These are phyloP conservation scores for Opeltia flavorubescens DNA, from an alignment of 495 filamentous ascomycete genomes.

Conservation along the genomic window DNA sequence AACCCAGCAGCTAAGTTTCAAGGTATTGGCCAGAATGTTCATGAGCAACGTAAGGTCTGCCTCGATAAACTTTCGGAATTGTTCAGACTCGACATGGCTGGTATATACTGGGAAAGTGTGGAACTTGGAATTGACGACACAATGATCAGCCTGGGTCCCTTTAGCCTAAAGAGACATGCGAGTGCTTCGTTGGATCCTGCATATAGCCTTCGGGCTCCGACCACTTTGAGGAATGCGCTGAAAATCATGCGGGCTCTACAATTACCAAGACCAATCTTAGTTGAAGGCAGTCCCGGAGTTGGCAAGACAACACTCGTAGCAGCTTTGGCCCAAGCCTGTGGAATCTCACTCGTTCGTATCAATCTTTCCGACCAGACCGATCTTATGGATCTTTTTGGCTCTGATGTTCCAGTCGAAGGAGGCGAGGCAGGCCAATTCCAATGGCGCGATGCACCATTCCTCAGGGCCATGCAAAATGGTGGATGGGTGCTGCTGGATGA, in stretches of 20 bases:
- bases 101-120: constrained; percentile 45
- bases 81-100: constrained; percentile 43
- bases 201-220: constrained; percentile 76
- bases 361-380: constrained; percentile 98
- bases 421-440: constrained; percentile 74
- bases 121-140: constrained; percentile 31
- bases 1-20: constrained; percentile 79
- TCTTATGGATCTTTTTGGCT: constrained; percentile 92
- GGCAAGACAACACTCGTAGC: constrained; percentile 90
- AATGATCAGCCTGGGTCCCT: constrained; percentile 53
- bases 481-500: constrained; percentile 96
- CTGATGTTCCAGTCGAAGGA: constrained; percentile 88
- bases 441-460: constrained; percentile 91
- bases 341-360: constrained; percentile 73
- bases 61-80: constrained; percentile 57
- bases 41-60: constrained; percentile 53
- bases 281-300: constrained; percentile 93
- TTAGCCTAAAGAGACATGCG: constrained; percentile 42
- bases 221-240: constrained; percentile 79
- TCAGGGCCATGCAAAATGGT: constrained; percentile 89
- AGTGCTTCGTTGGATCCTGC: constrained; percentile 36
- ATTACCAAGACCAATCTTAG: constrained; percentile 73
- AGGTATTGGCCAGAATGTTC: constrained; percentile 39
- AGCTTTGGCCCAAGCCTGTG: constrained; percentile 64
- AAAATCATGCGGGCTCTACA: constrained; percentile 83